Evolutionary conservation across 1,284 basidiomycete genomes (phyloP).

Genomic region (Moesziomyces sp.): DNA sequence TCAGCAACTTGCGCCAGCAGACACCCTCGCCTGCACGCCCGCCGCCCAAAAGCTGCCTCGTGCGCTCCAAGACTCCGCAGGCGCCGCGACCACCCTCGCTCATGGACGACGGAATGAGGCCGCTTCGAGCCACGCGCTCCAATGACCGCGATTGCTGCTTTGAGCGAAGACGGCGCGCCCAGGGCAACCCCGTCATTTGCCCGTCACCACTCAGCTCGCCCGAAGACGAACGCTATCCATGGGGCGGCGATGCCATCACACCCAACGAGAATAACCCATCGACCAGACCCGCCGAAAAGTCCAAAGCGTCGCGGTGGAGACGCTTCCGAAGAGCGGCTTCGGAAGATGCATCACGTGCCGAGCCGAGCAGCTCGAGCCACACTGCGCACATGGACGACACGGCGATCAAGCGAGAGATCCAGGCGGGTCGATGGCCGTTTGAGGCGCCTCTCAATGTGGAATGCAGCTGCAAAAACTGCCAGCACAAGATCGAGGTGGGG

Average conservation of each 20-base stretch:
- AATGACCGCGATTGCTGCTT: conserved; percentile 22
- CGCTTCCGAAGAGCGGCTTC: conserved; percentile 30
- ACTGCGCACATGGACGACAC: conserved; percentile 16
- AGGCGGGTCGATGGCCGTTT: conserved; percentile 43
- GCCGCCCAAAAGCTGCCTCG: conserved; percentile 34
- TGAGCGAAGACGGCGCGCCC: conserved; percentile 14
- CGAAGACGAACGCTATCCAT: conserved; percentile 14
- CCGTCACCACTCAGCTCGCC: conserved; percentile 24
- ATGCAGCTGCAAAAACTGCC: conserved; percentile 47
- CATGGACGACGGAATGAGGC: conserved; percentile 18
- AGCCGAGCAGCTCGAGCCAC: conserved; percentile 7
- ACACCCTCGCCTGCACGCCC: background rate
- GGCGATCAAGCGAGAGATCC: conserved; percentile 16
- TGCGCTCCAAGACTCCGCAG: conserved; percentile 33
- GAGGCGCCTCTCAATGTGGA: conserved; percentile 38
- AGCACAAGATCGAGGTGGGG: conserved; percentile 36
- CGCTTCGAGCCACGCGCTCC: conserved; percentile 19
- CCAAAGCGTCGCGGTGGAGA: conserved; percentile 24
- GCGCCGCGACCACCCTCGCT: conserved; percentile 20
- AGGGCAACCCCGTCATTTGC: conserved; percentile 32
- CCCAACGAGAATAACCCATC: background rate
- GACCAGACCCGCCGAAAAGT: conserved; percentile 4
- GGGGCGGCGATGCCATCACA: background rate
- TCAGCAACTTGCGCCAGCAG: conserved; percentile 11
- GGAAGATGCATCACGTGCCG: conserved; percentile 9